phyloP scores from a whole-genome alignment of 139 green algal genomes.

The Auxenochlorella pyrenoidosa region DNA sequence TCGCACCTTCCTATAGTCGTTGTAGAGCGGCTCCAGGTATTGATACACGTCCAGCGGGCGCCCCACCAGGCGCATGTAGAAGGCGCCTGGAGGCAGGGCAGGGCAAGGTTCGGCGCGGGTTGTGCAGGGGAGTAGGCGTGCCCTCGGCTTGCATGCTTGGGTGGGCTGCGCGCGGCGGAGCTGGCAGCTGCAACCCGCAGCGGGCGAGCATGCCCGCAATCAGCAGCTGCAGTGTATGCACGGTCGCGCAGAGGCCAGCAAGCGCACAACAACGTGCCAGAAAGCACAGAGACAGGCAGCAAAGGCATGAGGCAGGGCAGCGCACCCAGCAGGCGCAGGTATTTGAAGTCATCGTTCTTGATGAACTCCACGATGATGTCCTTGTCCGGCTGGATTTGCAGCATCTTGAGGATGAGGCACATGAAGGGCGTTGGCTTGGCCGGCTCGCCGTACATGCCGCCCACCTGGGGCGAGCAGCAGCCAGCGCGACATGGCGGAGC shows the following conservation, averaged over 20 bases:
- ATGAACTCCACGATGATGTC: slow-evolving; percentile 99
- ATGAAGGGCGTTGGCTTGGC: slow-evolving; percentile 92
- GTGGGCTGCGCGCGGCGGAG: too few relatives aligned
- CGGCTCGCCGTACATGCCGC: slow-evolving; percentile 90
- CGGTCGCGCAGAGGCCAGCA: not conserved
- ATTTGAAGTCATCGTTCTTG: slow-evolving; percentile 98
- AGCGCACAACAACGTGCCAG: too few relatives aligned
- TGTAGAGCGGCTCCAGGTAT: slow-evolving; percentile 98
- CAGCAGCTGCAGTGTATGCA: not conserved
- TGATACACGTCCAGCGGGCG: slow-evolving; percentile 93
- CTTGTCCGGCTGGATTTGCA: slow-evolving; percentile 97
- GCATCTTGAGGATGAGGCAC: slow-evolving; percentile 97
- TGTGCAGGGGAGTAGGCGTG: too few relatives aligned
- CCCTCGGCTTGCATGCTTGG: not conserved
- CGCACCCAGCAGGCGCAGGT: slow-evolving; percentile 86
- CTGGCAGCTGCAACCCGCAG: too few relatives aligned
- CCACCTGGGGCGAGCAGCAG: slow-evolving; percentile 53
- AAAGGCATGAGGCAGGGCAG: not conserved
- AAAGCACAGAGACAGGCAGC: not conserved
- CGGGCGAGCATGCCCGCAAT: not conserved
- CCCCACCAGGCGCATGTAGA: slow-evolving; percentile 96
- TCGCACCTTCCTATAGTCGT: slow-evolving; percentile 93
- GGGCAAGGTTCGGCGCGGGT: not conserved
- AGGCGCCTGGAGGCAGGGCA: slow-evolving; percentile 74
- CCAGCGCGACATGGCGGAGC: too few relatives aligned